A percentile compares a stretch with the other conserved stretches of the same genome.
Conservation (phyloP, 202 grass and related monocot species). For the Setaria viridis region DNA sequence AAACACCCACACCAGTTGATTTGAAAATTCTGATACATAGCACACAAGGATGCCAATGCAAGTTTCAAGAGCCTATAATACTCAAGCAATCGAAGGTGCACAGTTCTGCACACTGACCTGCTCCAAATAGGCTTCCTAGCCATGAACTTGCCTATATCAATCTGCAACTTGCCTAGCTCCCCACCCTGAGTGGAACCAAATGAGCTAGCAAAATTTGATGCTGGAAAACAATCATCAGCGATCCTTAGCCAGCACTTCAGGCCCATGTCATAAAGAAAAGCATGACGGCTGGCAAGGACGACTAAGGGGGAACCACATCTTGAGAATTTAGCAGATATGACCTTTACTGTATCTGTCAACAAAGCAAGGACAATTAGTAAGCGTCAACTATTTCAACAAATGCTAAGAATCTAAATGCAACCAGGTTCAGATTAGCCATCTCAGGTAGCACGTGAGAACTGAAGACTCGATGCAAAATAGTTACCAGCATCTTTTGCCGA, state of each 20-base stretch:
- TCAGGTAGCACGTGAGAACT: conserved; percentile 24
- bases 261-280: conserved; percentile 83
- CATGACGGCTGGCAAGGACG: conserved; percentile 73
- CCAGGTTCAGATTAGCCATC: conserved; percentile 20
- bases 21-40: conserved; percentile 8
- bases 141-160: conserved; percentile 87
- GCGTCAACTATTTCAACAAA: conserved; percentile 14
- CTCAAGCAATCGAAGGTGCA: conserved; percentile 19
- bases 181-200: conserved; percentile 80
- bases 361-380: conserved; percentile 33
- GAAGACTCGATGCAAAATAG: conserved; percentile 21
- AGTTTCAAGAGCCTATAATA: conserved; percentile 20
- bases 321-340: conserved; percentile 90
- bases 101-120: conserved; percentile 50
- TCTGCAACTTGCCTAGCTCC: conserved; percentile 85
- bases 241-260: conserved; percentile 97
- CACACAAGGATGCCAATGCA: conserved; percentile 19
- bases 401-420: conserved; percentile 21
- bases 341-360: conserved; percentile 73
- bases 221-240: conserved; percentile 89
- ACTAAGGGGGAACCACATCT: conserved; percentile 91
- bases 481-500: conserved; percentile 83
- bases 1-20: conserved; percentile 20
- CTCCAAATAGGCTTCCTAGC: conserved; percentile 85
- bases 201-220: conserved; percentile 83